Evolutionary conservation across 2,329 filamentous ascomycete species (phyloP).

Genomic region (Calonectria ilicicola): DNA sequence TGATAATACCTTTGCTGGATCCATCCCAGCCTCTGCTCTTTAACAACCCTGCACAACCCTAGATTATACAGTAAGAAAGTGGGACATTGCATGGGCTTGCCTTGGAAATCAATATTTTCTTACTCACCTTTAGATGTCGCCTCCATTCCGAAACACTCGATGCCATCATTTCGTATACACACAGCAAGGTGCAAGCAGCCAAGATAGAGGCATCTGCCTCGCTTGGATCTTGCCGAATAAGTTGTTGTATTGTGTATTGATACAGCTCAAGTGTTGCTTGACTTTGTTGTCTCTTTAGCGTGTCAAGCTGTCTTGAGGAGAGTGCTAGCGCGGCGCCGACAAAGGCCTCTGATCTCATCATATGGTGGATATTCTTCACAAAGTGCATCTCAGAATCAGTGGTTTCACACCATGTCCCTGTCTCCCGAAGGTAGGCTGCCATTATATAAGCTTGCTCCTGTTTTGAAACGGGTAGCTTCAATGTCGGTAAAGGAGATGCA

Average conservation of each 20-base stretch:
- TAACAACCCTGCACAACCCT: background rate
- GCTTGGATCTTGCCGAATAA: background rate
- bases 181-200: background rate
- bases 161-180: slow-evolving; percentile 1
- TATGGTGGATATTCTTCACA: background rate
- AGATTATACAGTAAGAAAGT: too few relatives aligned
- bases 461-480: background rate
- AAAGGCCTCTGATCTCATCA: background rate
- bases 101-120: too few relatives aligned
- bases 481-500: background rate
- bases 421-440: background rate
- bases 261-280: background rate
- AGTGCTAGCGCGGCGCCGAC: background rate
- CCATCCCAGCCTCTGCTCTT: background rate
- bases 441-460: background rate
- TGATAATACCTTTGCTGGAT: background rate
- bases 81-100: too few relatives aligned
- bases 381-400: background rate
- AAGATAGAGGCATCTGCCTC: background rate
- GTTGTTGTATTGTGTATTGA: background rate
- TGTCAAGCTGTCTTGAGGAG: background rate
- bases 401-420: background rate
- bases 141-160: background rate
- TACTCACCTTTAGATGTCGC: background rate
- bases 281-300: background rate